phyloP scores from a whole-genome alignment of 306 rosid genomes.

The Medicago arabica region DNA sequence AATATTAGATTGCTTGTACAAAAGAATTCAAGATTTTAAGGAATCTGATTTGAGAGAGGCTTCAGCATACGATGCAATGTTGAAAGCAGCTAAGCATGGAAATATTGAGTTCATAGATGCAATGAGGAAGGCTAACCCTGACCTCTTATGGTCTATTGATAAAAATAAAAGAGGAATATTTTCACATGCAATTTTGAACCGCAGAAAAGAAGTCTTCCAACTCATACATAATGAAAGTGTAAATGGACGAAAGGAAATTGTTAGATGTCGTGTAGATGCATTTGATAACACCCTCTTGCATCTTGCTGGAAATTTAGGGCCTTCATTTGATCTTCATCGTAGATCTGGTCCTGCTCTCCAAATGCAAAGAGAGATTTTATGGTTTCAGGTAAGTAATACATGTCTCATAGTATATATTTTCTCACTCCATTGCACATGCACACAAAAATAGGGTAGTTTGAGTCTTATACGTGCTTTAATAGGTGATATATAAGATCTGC shows the following conservation, averaged over 20 bases:
- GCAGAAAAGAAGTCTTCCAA: background rate
- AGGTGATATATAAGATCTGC: no score
- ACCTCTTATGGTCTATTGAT: constrained; percentile 18
- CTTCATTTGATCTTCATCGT: background rate
- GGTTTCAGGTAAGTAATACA: constrained; percentile 2
- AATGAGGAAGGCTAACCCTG: constrained; percentile 24
- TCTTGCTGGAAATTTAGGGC: background rate
- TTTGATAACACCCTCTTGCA: background rate
- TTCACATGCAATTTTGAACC: constrained; percentile 7
- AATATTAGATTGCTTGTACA: background rate
- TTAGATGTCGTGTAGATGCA: background rate
- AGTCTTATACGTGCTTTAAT: no score
- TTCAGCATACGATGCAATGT: background rate
- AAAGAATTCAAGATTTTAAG: background rate
- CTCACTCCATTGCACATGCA: no score
- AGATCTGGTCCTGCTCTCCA: background rate
- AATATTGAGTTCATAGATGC: constrained; percentile 5
- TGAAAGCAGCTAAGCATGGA: constrained; percentile 7
- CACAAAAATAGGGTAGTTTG: background rate
- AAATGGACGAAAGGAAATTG: background rate
- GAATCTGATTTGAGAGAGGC: background rate
- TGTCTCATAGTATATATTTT: background rate
- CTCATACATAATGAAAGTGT: background rate
- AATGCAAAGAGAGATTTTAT: constrained; percentile 26
- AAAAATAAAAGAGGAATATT: background rate